Base-by-base conservation (phyloP, 2,329 filamentous ascomycete genomes). In the Graphilbum fragrans region DNA sequence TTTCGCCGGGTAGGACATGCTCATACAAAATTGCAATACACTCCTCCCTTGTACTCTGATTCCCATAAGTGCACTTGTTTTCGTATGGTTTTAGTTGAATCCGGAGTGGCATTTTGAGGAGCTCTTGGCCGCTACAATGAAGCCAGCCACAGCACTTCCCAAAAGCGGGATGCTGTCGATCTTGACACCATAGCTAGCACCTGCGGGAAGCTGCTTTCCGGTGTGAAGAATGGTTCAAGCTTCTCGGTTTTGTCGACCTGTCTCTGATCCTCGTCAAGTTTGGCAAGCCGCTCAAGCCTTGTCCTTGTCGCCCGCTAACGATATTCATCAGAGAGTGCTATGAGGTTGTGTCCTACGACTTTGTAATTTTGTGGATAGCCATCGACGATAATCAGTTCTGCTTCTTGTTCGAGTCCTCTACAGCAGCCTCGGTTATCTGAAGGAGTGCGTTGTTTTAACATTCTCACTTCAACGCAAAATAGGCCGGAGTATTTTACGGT, bases 101-200 rank as follows among this genome's bases (percentile, higher is more conserved):
- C 4, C 10, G 6, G 10, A 10, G 32, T 5, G 38, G 38, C 31
- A 39, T 25, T 19, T 35, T 39, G n/a, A 23, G 38, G 11, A 35
- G 21, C 31, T 39, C 31, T 14, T 34, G 19, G n/a, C 31, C 31
- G 21, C 17, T 12, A 17, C 33, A 33, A 3, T 21, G 20, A 22
- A 39, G 29, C 37, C 37, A 39, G 29, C 37, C 37, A 11, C 22
- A 34, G 18, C 37, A 39, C 27, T 33, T 39, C 19, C 27, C 29
- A 39, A 16, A 12, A 16, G 37, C 22, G 37, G 37, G 3, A 34
- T 8, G 6, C 18, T 32, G 10, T 33, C 27, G 37, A 39, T 33
- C 19, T 23, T 16, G 21, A 37, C 21, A 22, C 35, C 5, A 16
- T 11, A 14, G n/a, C 17, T 25, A 19, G 17, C 34, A 22, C 19